Conservation (phyloP, 768 basidiomycete species). For the Phallus indusiatus region DNA sequence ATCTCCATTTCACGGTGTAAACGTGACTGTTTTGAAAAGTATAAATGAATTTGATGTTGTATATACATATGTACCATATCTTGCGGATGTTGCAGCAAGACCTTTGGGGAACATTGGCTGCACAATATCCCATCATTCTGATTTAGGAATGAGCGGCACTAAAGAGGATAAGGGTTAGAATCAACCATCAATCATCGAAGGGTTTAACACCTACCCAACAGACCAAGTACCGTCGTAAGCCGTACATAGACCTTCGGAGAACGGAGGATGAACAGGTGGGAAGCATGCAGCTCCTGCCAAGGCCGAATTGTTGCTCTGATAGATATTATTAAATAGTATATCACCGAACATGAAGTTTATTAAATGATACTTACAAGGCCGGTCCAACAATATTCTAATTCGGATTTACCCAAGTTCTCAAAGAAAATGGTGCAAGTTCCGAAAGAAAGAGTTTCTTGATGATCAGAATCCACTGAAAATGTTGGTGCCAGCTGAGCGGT, state of each 20-base stretch:
- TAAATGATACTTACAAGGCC: neutral
- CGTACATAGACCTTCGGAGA: constrained; percentile 6
- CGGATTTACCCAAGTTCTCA: neutral
- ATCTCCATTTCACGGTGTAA: constrained; percentile 32
- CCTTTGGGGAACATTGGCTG: neutral
- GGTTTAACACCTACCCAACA: neutral
- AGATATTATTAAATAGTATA: neutral
- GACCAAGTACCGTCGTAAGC: neutral
- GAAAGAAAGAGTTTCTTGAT: neutral
- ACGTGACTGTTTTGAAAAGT: constrained; percentile 47
- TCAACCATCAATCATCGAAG: neutral
- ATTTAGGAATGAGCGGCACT: constrained; percentile 2
- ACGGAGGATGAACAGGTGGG: constrained; percentile 1
- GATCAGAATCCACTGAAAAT: neutral
- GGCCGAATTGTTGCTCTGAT: neutral
- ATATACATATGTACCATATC: constrained; percentile 57
- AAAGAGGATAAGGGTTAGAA: too few species aligned
- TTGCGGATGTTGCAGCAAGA: constrained; percentile 53
- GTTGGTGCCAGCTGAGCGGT: neutral
- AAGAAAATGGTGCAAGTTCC: constrained; percentile 2
- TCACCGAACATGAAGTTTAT: neutral
- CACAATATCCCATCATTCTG: neutral
- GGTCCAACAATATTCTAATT: constrained; percentile 3
- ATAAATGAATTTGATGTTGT: constrained; percentile 93
- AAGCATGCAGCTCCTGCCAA: constrained; percentile 1